Conservation (phyloP, 2,329 filamentous ascomycete species). For the Talaromyces sp. region DNA sequence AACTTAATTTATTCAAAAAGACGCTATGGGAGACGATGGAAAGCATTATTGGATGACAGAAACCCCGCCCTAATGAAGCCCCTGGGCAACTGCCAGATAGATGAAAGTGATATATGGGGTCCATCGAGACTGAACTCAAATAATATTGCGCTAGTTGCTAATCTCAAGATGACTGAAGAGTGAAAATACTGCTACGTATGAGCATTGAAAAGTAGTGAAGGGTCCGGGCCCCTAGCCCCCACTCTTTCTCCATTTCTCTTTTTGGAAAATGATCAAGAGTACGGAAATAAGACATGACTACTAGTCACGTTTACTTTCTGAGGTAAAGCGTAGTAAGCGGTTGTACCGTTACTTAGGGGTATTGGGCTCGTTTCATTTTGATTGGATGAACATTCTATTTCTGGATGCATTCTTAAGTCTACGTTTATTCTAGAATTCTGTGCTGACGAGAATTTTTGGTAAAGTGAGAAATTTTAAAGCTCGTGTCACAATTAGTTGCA, state of each 20-base stretch:
- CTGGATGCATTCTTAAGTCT: not conserved
- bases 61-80: not conserved
- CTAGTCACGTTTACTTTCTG: not conserved
- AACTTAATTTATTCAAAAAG: not conserved
- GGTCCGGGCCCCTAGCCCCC: not conserved
- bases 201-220: not conserved
- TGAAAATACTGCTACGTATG: not conserved
- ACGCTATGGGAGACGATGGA: not conserved
- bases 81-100: not conserved
- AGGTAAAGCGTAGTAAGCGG: not conserved
- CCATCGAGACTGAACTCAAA: not conserved
- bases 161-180: not conserved
- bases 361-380: not conserved
- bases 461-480: too few relatives aligned
- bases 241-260: not conserved
- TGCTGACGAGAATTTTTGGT: not conserved
- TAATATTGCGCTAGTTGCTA: not conserved
- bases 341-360: not conserved
- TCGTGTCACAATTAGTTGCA: too few relatives aligned
- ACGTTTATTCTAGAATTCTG: not conserved
- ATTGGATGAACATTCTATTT: not conserved
- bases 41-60: not conserved
- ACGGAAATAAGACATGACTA: too few relatives aligned
- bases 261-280: not conserved
- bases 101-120: not conserved